These are phyloP conservation scores for Camellia lanceoleosa DNA, from an alignment of 148 eudicot genomes.

Conservation along the genomic window DNA sequence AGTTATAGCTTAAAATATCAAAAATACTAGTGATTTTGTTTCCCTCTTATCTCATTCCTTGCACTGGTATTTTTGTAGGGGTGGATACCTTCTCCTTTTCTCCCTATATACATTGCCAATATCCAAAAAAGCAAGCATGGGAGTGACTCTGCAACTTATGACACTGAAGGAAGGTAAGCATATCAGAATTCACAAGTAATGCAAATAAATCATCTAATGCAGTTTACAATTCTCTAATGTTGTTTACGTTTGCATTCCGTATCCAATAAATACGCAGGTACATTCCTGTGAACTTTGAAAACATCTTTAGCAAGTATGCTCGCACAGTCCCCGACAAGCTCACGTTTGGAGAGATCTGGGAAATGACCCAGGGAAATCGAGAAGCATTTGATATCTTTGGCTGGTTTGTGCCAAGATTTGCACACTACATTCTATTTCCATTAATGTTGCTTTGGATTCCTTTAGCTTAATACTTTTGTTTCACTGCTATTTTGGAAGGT, in stretches of 20 bases:
- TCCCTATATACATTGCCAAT: slow-evolving; percentile 58
- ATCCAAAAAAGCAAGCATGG: slow-evolving; percentile 70
- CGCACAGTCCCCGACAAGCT: slow-evolving; percentile 67
- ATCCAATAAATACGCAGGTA: slow-evolving; percentile 33
- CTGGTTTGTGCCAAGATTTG: slow-evolving; percentile 13
- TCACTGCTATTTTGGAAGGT: slow-evolving; percentile 31
- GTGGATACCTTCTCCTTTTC: slow-evolving; percentile 56
- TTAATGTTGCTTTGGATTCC: neutral
- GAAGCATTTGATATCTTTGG: slow-evolving; percentile 64
- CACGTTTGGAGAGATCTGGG: slow-evolving; percentile 69
- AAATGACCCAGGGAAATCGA: slow-evolving; percentile 73
- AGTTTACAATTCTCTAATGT: neutral
- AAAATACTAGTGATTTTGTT: neutral
- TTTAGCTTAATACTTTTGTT: neutral
- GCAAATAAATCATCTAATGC: neutral
- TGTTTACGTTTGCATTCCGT: neutral
- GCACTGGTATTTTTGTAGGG: slow-evolving; percentile 34
- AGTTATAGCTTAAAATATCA: neutral
- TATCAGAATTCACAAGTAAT: neutral
- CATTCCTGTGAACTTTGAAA: slow-evolving; percentile 41
- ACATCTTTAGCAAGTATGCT: slow-evolving; percentile 78
- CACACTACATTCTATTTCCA: neutral
- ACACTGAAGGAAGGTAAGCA: slow-evolving; percentile 75
- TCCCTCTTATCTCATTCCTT: neutral
- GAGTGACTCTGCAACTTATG: slow-evolving; percentile 71